These are phyloP conservation scores for Tuber melanosporum DNA, from an alignment of 495 filamentous ascomycete species.

Conservation along the genomic window DNA sequence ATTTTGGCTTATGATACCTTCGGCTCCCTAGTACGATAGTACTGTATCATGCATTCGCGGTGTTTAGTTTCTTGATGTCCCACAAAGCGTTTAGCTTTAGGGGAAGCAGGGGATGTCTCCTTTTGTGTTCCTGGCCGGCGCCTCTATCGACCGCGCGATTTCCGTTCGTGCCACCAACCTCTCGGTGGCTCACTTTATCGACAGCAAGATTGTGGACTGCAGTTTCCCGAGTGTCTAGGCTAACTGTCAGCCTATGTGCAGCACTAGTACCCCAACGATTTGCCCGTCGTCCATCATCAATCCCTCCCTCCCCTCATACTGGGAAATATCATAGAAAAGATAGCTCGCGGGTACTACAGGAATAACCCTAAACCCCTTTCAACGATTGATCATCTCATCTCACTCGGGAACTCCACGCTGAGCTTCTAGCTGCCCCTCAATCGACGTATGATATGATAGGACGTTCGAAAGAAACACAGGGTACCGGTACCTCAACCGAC, in stretches of 20 bases:
- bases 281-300: background rate
- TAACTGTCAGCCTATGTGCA: background rate
- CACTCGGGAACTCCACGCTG: background rate
- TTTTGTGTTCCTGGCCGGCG: background rate
- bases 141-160: background rate
- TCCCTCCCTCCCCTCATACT: background rate
- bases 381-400: background rate
- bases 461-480: background rate
- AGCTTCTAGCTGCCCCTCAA: background rate
- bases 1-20: background rate
- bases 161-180: background rate
- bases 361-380: background rate
- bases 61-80: background rate
- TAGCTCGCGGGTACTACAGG: too few species aligned
- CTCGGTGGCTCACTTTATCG: background rate
- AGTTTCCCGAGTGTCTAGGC: background rate
- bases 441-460: background rate
- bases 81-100: background rate
- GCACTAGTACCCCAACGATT: background rate
- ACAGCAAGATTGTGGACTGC: background rate
- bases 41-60: background rate
- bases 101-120: background rate
- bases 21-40: background rate
- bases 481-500: background rate
- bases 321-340: background rate